These are phyloP conservation scores for Candida ulmi DNA, from an alignment of 805 yeast species.

Conservation along the genomic window DNA sequence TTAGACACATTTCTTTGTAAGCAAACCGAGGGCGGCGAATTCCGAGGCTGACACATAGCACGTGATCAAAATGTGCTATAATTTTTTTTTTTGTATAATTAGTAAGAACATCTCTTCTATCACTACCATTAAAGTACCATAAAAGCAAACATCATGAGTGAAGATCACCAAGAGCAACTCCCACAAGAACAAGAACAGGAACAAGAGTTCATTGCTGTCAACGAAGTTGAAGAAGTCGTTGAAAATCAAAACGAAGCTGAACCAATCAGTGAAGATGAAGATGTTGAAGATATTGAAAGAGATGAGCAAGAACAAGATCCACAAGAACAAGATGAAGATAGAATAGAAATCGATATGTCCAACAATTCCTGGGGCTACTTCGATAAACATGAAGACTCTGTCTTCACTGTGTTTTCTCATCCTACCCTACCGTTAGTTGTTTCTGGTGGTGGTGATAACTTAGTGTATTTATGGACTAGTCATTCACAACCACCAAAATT, in stretches of 20 bases:
- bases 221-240: slow-evolving; percentile 40
- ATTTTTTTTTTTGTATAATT: too few species aligned
- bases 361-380: slow-evolving; percentile 88
- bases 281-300: slow-evolving; percentile 33
- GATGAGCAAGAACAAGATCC: slow-evolving; percentile 16
- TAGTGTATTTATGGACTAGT: slow-evolving; percentile 88
- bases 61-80: too few species aligned
- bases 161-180: neutral
- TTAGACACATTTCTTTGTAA: too few species aligned
- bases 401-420: slow-evolving; percentile 76
- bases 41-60: too few species aligned
- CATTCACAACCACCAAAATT: slow-evolving; percentile 79
- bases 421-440: slow-evolving; percentile 80
- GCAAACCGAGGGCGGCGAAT: too few species aligned
- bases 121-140: too few species aligned
- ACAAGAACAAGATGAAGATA: slow-evolving; percentile 32
- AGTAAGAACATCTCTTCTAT: too few species aligned
- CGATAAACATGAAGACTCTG: slow-evolving; percentile 85
- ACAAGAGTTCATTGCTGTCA: slow-evolving; percentile 32
- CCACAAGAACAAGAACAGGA: slow-evolving; percentile 14
- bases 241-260: slow-evolving; percentile 22
- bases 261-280: slow-evolving; percentile 26
- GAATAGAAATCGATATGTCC: slow-evolving; percentile 76
- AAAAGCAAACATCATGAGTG: too few species aligned
- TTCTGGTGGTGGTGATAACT: slow-evolving; percentile 95